Base-by-base conservation (phyloP, 352 stramenopile genomes). In the Hyaloperonospora brassicae region DNA sequence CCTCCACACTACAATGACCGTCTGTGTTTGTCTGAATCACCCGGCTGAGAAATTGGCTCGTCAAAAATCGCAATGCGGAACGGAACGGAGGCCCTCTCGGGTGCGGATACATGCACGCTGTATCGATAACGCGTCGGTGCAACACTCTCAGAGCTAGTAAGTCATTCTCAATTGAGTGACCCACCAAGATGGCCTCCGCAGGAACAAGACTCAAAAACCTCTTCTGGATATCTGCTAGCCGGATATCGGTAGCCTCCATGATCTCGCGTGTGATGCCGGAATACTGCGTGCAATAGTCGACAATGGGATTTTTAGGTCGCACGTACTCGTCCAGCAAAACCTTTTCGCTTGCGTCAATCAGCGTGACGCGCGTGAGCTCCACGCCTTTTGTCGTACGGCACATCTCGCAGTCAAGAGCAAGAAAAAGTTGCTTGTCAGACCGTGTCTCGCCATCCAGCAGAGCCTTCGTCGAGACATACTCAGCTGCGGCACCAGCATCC, bases 121-220 rank as follows among this genome's bases (percentile, higher is more conserved):
- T 95, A 59, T 95, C 86, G 35, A 93, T 86, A 49, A 91, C 59
- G 24, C 80, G 80, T 17, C 69, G 66, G 50, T 95, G 86, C 41
- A 89, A 50, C 13, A 94, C 59, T 9, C 68, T 61, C 24, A 95
- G 61, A 8, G 80, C 82, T 47, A 69, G 53, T 5, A 94, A 57
- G 52, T 95, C 86, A 59, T 93, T 94, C 52, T 95, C 86, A 47
- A 95, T 82, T 39, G 80, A 93, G 57, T 95, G 86, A 13, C 86
- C 86, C n/a, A 94, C 80, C 25, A 94, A 66, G 39, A 94, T 88
- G 4, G 84, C 82, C 21, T 89, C 68, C 0, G 76, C 72, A 5
- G 81, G 70, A 0, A 90, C 73, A 40, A 84, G 47, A 11, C 66
- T 46, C 2, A 91, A 47, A 34, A 93, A 83, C 8, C 62, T 64